Conservation (phyloP, 2,329 filamentous ascomycete genomes). For the Colletotrichum brevisporum region DNA sequence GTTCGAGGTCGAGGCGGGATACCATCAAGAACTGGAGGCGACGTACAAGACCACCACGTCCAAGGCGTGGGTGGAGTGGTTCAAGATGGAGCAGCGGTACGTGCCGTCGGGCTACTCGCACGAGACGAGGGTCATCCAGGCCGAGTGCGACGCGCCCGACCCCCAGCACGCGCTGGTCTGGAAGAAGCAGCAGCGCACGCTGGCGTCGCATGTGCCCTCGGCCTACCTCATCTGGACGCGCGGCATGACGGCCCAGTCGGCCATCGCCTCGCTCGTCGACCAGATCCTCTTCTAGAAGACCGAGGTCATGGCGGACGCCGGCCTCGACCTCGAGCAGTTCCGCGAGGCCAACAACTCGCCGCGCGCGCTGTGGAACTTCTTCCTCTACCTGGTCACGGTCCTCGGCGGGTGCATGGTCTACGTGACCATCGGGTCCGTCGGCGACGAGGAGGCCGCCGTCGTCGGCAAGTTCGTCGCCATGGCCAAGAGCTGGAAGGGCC, state of each 20-base stretch:
- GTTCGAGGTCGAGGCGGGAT: conserved; percentile 45
- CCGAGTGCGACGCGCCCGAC: conserved; percentile 48
- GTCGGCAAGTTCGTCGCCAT: conserved; percentile 45
- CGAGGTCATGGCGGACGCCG: conserved; percentile 40
- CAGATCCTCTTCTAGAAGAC: conserved; percentile 47
- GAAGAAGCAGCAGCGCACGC: conserved; percentile 43
- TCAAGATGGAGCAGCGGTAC: conserved; percentile 45
- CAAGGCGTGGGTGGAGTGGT: conserved; percentile 46
- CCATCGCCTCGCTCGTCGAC: conserved; percentile 45
- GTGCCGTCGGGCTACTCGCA: conserved; percentile 44
- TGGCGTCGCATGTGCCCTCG: conserved; percentile 43
- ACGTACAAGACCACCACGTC: conserved; percentile 47
- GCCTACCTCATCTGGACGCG: conserved; percentile 47
- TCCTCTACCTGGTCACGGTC: conserved; percentile 39
- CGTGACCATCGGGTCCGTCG: conserved; percentile 46
- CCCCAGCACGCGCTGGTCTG: conserved; percentile 47
- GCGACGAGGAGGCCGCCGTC: conserved; percentile 45
- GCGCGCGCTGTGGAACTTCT: conserved; percentile 44
- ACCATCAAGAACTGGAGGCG: conserved; percentile 45
- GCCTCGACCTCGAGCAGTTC: conserved; percentile 43
- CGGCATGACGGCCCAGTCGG: conserved; percentile 48
- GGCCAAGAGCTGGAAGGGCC: conserved; percentile 44
- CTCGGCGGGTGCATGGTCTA: conserved; percentile 46
- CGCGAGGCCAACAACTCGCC: conserved; percentile 41
- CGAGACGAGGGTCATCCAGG: conserved; percentile 44